These are phyloP conservation scores for Amaranthus tricolor DNA, from an alignment of 179 eudicot genomes.

Conservation along the genomic window DNA sequence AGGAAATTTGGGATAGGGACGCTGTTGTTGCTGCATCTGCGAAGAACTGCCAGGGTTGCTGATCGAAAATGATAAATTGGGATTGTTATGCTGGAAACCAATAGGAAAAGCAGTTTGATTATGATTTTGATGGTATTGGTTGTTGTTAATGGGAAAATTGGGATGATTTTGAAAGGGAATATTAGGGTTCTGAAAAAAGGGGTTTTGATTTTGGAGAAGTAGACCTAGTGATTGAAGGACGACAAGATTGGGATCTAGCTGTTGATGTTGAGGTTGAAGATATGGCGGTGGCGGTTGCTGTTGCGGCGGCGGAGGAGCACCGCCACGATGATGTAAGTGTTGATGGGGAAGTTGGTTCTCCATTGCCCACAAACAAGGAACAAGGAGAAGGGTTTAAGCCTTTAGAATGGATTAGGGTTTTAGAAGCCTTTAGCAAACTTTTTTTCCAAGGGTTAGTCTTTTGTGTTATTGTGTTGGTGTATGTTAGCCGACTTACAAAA, in stretches of 20 bases:
- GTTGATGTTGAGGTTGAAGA: constrained; percentile 12
- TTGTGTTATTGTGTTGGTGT: no score
- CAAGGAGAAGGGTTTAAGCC: not conserved
- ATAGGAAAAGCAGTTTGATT: not conserved
- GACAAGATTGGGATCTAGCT: constrained; percentile 19
- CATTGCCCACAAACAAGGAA: not conserved
- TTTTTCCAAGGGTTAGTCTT: no score
- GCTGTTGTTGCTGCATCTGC: not conserved
- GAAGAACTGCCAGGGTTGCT: not conserved
- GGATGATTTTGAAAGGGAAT: constrained; percentile 17
- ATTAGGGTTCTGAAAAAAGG: constrained; percentile 30
- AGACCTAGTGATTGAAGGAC: constrained; percentile 23
- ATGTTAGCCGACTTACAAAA: no score
- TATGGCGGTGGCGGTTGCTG: constrained; percentile 10
- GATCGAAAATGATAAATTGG: not conserved
- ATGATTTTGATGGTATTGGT: not conserved
- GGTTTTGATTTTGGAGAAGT: constrained; percentile 17
- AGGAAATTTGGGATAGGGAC: constrained; percentile 14
- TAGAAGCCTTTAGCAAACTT: no score
- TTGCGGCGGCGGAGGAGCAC: constrained; percentile 15
- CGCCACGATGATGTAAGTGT: not conserved
- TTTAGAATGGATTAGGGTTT: no score
- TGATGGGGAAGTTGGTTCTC: not conserved
- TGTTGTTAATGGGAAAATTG: not conserved
- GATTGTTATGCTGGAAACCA: not conserved